These are phyloP conservation scores for Aspergillus pseudotamarii DNA, from an alignment of 2,329 filamentous ascomycete genomes.

Conservation along the genomic window DNA sequence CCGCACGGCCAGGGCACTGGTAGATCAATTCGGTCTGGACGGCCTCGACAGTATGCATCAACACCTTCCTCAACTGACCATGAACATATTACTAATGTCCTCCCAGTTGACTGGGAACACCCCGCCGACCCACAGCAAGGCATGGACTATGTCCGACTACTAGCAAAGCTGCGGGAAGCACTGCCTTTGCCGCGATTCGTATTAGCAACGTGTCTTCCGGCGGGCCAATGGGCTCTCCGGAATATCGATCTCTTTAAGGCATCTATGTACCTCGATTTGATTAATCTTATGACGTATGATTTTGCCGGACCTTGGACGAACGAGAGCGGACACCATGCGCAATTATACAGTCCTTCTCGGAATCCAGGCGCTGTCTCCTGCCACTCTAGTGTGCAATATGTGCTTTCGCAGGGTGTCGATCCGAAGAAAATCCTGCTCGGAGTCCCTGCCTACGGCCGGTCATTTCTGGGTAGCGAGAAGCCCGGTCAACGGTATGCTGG, in stretches of 20 bases:
- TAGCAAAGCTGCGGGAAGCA: constrained; percentile 66
- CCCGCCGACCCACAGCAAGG: constrained; percentile 69
- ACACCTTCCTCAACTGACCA: background rate
- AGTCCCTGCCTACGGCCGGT: constrained; percentile 74
- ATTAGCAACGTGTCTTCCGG: constrained; percentile 72
- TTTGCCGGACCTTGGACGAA: constrained; percentile 72
- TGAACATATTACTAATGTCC: background rate
- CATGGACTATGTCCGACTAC: constrained; percentile 68
- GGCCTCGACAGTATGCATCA: constrained; percentile 71
- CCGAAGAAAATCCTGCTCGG: constrained; percentile 73
- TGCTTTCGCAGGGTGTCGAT: constrained; percentile 68
- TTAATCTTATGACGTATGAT: constrained; percentile 83
- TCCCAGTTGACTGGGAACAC: constrained; percentile 77
- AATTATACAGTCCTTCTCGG: constrained; percentile 62
- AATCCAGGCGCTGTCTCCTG: constrained; percentile 57
- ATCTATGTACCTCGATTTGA: constrained; percentile 68
- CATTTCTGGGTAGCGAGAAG: constrained; percentile 67
- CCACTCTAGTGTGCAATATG: constrained; percentile 67
- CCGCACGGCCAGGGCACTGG: constrained; percentile 65
- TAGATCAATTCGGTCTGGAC: constrained; percentile 71
- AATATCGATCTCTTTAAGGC: constrained; percentile 68
- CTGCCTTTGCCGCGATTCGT: constrained; percentile 71
- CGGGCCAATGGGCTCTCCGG: constrained; percentile 65
- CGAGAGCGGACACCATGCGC: constrained; percentile 73
- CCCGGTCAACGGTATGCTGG: constrained; percentile 63